Evolutionary conservation across 305 asterid species (phyloP), one percentile per base, ranked within the genome.

Genomic region (Rubia tinctorum): DNA sequence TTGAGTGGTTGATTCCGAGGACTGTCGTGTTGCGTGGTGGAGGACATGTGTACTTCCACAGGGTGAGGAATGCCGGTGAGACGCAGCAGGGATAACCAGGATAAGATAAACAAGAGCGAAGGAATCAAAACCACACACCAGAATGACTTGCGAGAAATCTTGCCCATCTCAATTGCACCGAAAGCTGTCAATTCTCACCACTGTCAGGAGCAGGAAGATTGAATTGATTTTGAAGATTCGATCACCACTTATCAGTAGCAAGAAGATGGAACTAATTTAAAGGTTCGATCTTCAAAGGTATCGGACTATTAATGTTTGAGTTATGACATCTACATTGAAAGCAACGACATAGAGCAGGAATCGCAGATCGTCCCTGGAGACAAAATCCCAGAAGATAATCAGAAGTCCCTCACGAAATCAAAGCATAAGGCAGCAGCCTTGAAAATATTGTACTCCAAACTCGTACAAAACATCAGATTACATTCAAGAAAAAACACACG

Each of bases 111-210:
- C 68, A 91, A 47, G 18, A 76, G 18, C 4, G 87, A 77, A 59
- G 88, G 76, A 18, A 87, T 68, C 70, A 84, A 75, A 78, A 90
- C 90, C 87, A 89, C 86, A 79, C 79, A 82, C 72, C 85, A 84
- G 15, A 91, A 77, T 77, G 90, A 83, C 82, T 85, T 94, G 72
- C 85, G 86, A 71, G 89, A 76, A 10, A 84, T 73, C 75, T 75
- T 65, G 12, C 91, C 87, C 82, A 77, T 77, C 77, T 39, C 62
- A 58, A 59, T 69, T 44, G 7, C 59, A 51, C 59, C 59, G 2
- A 51, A 51, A 15, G 59, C n/a, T 20, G 43, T 49, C 37, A 61
- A 49, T 17, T n/a, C 60, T 47, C 4, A 14, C 60, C 43, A 43
- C 59, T 27, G 10, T 68, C 59, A 12, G 37, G 7, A 68, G 44